Evolutionary conservation across 768 basidiomycete genomes (phyloP), one percentile per base, ranked within the genome.

Genomic region (Psilocybe sp.): DNA sequence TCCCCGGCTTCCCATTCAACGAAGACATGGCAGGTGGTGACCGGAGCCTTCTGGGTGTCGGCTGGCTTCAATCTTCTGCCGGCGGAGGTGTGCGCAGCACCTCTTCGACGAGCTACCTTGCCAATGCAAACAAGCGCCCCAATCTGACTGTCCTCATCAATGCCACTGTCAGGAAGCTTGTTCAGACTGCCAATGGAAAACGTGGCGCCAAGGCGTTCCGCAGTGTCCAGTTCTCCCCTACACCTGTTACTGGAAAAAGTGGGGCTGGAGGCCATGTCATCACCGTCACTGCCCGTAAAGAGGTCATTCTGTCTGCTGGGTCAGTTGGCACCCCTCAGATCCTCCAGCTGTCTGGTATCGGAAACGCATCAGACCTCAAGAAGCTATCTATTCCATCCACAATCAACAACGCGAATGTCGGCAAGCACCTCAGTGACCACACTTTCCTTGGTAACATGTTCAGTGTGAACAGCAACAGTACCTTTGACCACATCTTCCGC

Each of bases 371-470:
- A 0, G 58, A 68, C n/a, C 67, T 80, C 9, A 41, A 51, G 1
- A 44, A 57, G 0, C 57, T 75, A 11, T 73, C 68, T 1, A 76
- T 80, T 50, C 45, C 39, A 11, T 54, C 67, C 8, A 47, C 73
- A 44, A 58, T 76, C 12, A 57, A 74, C 40, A 60, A 69, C 33
- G 67, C 69, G 1, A 67, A 64, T 8, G 75, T 78, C 19, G 76
- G 76, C 1, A 65, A 70, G 58, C 79, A 80, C 56, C 60, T 81
- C 14, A 70, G 71, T 37, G 77, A 77, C 50, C 73, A 76, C 38
- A 46, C 60, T 9, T 23, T 60, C 20, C 45, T 61, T 10, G 46
- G 59, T 10, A 60, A 53, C 45, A 45, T 57, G 2, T 69, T 55
- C 49, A 42, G 45, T 10, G 62, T 64, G 20, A 59, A 59, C 11